These are phyloP conservation scores for Flaveria robusta DNA, from an alignment of 129 eudicot genomes.

Conservation along the genomic window DNA sequence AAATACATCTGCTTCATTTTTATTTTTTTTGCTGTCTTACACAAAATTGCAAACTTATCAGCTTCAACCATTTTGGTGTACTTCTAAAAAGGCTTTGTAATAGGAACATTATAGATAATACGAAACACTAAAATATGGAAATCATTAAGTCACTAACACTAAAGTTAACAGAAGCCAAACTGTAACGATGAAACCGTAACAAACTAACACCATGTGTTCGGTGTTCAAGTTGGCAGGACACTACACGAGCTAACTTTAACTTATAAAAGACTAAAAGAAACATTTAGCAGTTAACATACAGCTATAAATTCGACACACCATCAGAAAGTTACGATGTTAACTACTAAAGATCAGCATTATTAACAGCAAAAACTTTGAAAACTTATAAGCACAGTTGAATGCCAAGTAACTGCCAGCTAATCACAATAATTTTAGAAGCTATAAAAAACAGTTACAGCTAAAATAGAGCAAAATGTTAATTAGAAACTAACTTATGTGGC, in stretches of 20 bases:
- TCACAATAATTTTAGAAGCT: neutral
- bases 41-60: neutral
- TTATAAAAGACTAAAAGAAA: neutral
- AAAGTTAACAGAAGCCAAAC: neutral
- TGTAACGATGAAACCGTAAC: neutral
- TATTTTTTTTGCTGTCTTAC: neutral
- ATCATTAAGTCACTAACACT: neutral
- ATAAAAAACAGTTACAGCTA: neutral
- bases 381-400: neutral
- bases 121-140: neutral
- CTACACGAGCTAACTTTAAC: neutral
- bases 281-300: neutral
- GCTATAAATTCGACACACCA: neutral
- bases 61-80: neutral
- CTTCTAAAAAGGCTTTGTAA: neutral
- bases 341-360: neutral
- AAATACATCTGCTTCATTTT: neutral
- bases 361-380: neutral
- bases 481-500: constrained; percentile 8
- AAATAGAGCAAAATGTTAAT: neutral
- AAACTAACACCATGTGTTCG: neutral
- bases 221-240: neutral
- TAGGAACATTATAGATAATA: neutral
- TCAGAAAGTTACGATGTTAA: neutral
- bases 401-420: neutral